Evolutionary conservation across 805 yeast species (phyloP), one percentile per base, ranked within the genome.

Genomic region (Peterozyma toletana): DNA sequence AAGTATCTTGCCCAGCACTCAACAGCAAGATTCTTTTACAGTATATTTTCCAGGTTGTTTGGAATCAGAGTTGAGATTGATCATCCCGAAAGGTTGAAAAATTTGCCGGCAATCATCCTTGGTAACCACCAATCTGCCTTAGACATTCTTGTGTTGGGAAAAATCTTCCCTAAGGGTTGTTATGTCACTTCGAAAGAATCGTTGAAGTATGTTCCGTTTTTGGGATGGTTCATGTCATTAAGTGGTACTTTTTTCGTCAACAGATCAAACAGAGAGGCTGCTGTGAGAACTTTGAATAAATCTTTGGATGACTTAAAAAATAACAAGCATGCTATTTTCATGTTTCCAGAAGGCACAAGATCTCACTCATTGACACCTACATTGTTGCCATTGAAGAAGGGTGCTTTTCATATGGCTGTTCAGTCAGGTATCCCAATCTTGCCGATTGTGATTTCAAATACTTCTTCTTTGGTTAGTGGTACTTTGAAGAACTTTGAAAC

Each of bases 321-420:
- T 4, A 70, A 80, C 40, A 78, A 80, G 56, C 81, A 90, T 53
- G 86, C 84, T 13, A 72, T 93, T 18, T 93, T 83, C 74, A 79
- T 93, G 66, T 93, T 90, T 71, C 96, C 98, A 21, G 99, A 93
- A 64, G 99, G 99, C 27, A 93, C 99, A 2, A 78, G 99, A 63
- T 88, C 97, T 0, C 85, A 83, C 50, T 66, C 84, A 10, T 64
- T 76, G 18, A 72, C 71, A 33, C 82, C 95, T 41, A 78, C 72
- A 3, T 65, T 93, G 59, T 71, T 88, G 40, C 95, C 96, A 1
- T 88, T 93, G 68, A 93, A 93, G 64, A 93, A 93, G 60, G 99
- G 99, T 44, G 97, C 98, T 0, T 93, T 93, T 80, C 97, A 93
- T 64, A 74, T 93, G 57, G 99, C 99, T 7, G 84, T 86, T 50